Base-by-base conservation (phyloP, 2,329 filamentous ascomycete species). In the Metarhizium robertsii region DNA sequence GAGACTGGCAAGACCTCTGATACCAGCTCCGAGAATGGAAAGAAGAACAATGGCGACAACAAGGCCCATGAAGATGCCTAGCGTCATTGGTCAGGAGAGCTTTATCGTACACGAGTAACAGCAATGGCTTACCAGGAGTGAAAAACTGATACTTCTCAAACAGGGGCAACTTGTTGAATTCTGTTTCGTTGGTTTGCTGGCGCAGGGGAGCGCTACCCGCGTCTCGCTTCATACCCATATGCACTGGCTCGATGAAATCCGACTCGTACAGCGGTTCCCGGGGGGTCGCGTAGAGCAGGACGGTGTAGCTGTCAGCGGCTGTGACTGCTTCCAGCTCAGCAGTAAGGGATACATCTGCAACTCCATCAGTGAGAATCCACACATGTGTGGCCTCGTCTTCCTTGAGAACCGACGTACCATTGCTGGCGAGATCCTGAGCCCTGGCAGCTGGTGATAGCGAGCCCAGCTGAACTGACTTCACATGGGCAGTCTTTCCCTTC, bases 71-170 rank as follows among this genome's bases (percentile, higher is more conserved):
- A 96, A 97, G 60, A 97, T 83, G 55, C 88, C 92, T 94, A 52
- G 4, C 51, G 40, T 8, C 4, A 46, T 1, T 18, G n/a, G 50
- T 62, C 53, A 64, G 57, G 36, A 56, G 46, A 14, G 5, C 32
- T 4, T 29, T 16, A n/a, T 18, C 30, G 50, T 50, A 7, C 2
- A 25, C 18, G 8, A 36, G 14, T 6, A 16, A 7, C 25, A 43
- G 20, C 10, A 34, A 11, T 34, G 10, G 18, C 61, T 57, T 73
- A 92, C 90, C 90, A 65, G 91, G 90, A 11, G 87, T 92, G 62
- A 99, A 87, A 75, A 92, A 97, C 69, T 96, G 88, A 71, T 99
- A 99, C 70, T 88, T 91, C 72, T 95, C 88, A 65, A 99, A 97
- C 47, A 95, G 72, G 4, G 83, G 77, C 34, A 78, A 69, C 40